Percentiles rank a stretch among this genome's conserved stretches.
phyloP scores from a whole-genome alignment of 495 filamentous ascomycete genomes.

The Pseudotulostoma volvatum region DNA sequence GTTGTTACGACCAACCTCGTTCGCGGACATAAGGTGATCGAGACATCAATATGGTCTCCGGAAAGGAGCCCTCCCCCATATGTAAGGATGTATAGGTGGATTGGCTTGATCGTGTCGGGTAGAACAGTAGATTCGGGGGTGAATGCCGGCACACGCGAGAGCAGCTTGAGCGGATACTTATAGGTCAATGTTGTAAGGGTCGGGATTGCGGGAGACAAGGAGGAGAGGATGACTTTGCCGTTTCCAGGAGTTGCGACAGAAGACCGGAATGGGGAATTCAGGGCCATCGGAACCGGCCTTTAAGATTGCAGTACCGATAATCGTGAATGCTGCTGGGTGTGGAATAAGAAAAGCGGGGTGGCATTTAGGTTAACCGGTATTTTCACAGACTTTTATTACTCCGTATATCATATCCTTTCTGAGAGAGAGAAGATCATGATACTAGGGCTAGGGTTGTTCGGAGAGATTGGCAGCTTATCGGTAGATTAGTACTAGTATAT shows the following conservation, averaged over 20 bases:
- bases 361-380: too few relatives aligned
- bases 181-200: slow-evolving; percentile 62
- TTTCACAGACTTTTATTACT: too few relatives aligned
- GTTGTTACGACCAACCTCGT: slow-evolving; percentile 73
- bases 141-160: slow-evolving; percentile 43
- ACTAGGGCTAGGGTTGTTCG: too few relatives aligned
- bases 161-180: slow-evolving; percentile 88
- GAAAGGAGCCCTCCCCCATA: slow-evolving; percentile 89
- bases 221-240: slow-evolving; percentile 55
- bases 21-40: slow-evolving; percentile 41
- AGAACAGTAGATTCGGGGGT: slow-evolving; percentile 16
- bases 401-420: too few relatives aligned
- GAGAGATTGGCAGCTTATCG: too few relatives aligned
- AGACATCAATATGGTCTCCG: slow-evolving; percentile 64
- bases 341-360: slow-evolving; percentile 1
- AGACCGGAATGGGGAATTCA: slow-evolving; percentile 47
- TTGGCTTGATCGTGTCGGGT: slow-evolving; percentile 19
- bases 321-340: slow-evolving; percentile 14
- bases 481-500: too few relatives aligned
- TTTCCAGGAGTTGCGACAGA: slow-evolving; percentile 58
- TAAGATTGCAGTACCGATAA: too few relatives aligned
- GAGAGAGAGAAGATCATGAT: too few relatives aligned
- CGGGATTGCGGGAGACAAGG: slow-evolving; percentile 54
- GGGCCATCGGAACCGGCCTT: too few relatives aligned
- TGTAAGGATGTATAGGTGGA: slow-evolving; percentile 72